Conservation (phyloP, 2,329 filamentous ascomycete genomes). For the Claviceps purpurea region DNA sequence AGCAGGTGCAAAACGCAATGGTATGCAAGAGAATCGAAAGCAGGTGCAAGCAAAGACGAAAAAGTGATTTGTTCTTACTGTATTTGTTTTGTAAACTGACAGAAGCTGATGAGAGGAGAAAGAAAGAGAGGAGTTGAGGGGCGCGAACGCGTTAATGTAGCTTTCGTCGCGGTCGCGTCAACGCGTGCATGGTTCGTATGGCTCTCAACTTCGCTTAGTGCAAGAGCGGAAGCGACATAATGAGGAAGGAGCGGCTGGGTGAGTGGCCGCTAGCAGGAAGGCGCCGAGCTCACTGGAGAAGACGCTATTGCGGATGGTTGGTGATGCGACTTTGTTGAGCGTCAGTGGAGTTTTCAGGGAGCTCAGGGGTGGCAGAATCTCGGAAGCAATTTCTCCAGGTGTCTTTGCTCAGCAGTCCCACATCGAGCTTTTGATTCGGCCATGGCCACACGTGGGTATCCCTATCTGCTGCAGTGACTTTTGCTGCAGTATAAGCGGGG, state of each 20-base stretch:
- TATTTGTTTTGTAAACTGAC: background rate
- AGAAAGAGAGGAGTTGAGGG: background rate
- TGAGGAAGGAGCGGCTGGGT: background rate
- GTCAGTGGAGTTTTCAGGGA: slow-evolving; percentile 7
- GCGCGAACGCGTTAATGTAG: background rate
- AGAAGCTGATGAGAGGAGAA: background rate
- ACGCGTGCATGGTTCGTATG: background rate
- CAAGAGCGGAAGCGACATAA: background rate
- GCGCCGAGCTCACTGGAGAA: slow-evolving; percentile 4
- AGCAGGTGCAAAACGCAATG: background rate
- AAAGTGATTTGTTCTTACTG: slow-evolving; percentile 2
- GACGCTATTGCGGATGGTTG: slow-evolving; percentile 4
- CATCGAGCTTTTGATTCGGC: background rate
- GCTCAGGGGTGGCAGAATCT: slow-evolving; percentile 8
- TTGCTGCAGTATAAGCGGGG: no score
- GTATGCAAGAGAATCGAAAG: background rate
- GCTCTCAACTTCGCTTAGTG: background rate
- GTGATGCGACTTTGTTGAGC: slow-evolving; percentile 3
- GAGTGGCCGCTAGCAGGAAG: slow-evolving; percentile 2
- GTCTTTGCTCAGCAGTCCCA: background rate
- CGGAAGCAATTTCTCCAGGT: background rate
- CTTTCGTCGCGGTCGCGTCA: background rate
- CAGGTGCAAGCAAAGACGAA: background rate
- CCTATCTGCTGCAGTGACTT: background rate
- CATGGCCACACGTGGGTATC: background rate